A percentile compares a stretch with the other conserved stretches of the same genome.
phyloP scores from a whole-genome alignment of 257 asterid genomes.

The Gentiana straminea region DNA sequence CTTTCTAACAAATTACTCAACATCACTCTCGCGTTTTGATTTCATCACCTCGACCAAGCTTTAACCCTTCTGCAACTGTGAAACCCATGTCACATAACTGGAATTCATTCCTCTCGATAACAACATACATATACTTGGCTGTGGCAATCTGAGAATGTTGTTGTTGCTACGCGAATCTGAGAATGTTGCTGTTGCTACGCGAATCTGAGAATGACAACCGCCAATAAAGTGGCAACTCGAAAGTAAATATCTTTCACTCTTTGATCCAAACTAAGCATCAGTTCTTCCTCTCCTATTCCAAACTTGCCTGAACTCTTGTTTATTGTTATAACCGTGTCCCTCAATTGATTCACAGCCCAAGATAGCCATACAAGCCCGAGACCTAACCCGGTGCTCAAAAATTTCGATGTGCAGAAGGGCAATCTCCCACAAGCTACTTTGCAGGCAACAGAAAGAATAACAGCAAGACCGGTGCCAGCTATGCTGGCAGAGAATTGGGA shows the following conservation, averaged over 20 bases:
- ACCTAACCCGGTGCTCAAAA: slow-evolving; percentile 66
- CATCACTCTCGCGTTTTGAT: too few species aligned
- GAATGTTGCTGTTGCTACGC: slow-evolving; percentile 17
- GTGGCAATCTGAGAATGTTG: too few species aligned
- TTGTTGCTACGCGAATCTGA: too few species aligned
- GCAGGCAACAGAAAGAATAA: slow-evolving; percentile 51
- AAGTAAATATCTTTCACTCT: slow-evolving; percentile 56
- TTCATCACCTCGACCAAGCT: too few species aligned
- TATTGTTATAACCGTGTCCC: slow-evolving; percentile 57
- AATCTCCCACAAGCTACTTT: slow-evolving; percentile 44
- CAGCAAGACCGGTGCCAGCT: slow-evolving; percentile 89
- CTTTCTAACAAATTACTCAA: too few species aligned
- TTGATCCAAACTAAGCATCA: slow-evolving; percentile 47
- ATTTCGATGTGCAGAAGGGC: slow-evolving; percentile 47
- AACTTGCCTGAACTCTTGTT: slow-evolving; percentile 34
- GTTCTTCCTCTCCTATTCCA: slow-evolving; percentile 38
- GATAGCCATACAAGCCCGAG: slow-evolving; percentile 86
- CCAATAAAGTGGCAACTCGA: slow-evolving; percentile 52
- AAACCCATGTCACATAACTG: too few species aligned
- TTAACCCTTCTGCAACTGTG: too few species aligned
- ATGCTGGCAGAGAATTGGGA: slow-evolving; percentile 70
- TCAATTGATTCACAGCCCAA: slow-evolving; percentile 60
- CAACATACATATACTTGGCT: too few species aligned
- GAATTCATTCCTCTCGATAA: too few species aligned
- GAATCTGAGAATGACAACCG: slow-evolving; percentile 46